Evolutionary conservation across 75 land plant genomes (phyloP).

Genomic region (Sequoia sempervirens): DNA sequence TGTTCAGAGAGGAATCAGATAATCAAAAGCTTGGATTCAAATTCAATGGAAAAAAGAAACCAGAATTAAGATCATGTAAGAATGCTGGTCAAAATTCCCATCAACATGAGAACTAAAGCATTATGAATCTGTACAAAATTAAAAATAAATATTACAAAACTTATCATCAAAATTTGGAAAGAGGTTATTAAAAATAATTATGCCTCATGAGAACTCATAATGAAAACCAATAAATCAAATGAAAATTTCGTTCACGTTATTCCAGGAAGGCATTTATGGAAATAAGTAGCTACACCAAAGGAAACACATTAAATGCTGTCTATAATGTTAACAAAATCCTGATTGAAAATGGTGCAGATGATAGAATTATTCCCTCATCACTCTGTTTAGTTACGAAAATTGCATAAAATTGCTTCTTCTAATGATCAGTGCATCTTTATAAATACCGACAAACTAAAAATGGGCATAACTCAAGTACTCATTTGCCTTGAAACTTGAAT

Average conservation of each 20-base stretch:
- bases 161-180: background rate
- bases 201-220: background rate
- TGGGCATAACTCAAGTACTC: background rate
- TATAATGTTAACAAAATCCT: background rate
- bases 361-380: background rate
- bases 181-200: background rate
- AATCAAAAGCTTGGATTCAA: background rate
- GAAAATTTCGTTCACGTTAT: background rate
- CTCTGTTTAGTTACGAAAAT: background rate
- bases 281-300: background rate
- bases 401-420: background rate
- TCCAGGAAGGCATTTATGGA: background rate
- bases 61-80: background rate
- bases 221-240: background rate
- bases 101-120: background rate
- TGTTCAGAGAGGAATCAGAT: conserved; percentile 21
- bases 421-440: background rate
- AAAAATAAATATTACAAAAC: background rate
- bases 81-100: background rate
- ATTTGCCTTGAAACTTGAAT: background rate
- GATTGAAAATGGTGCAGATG: background rate
- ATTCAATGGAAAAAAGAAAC: background rate
- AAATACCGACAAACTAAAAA: background rate
- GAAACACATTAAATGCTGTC: background rate
- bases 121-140: background rate